Conservation (phyloP, 306 rosid genomes). For the Hippophae tibetana region DNA sequence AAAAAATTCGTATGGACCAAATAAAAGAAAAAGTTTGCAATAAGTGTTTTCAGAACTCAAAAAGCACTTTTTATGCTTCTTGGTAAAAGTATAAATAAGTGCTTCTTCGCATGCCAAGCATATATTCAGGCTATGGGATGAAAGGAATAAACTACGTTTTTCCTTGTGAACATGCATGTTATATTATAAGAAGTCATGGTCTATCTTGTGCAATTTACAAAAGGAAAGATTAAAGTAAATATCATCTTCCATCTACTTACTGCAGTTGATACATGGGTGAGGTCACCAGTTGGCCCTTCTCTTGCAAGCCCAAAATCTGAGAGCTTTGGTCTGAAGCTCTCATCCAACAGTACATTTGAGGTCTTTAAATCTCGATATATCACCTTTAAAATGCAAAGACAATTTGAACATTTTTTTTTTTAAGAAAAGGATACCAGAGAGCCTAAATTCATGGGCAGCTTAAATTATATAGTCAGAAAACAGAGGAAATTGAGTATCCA, state of each 20-base stretch:
- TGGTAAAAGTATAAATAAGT: too few species aligned
- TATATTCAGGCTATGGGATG: too few species aligned
- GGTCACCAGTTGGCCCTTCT: constrained; percentile 85
- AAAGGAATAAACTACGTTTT: too few species aligned
- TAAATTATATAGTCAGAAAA: neutral
- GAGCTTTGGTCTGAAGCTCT: constrained; percentile 64
- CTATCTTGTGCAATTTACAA: neutral
- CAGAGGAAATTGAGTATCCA: neutral
- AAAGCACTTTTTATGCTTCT: too few species aligned
- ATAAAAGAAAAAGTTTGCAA: too few species aligned
- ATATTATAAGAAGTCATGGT: too few species aligned
- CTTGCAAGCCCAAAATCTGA: constrained; percentile 99
- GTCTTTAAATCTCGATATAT: constrained; percentile 91
- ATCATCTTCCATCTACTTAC: constrained; percentile 37
- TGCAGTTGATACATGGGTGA: constrained; percentile 83
- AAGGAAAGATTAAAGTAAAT: constrained; percentile 1
- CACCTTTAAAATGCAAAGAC: constrained; percentile 38
- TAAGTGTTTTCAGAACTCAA: too few species aligned
- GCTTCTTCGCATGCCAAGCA: too few species aligned
- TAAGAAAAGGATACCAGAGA: neutral
- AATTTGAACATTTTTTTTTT: neutral
- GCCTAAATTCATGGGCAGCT: too few species aligned
- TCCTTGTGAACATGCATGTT: too few species aligned
- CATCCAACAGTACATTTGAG: constrained; percentile 79
- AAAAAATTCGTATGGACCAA: too few species aligned